Evolutionary conservation across 768 basidiomycete genomes (phyloP), one percentile per base, ranked within the genome.

Genomic region (Trametes villosa): DNA sequence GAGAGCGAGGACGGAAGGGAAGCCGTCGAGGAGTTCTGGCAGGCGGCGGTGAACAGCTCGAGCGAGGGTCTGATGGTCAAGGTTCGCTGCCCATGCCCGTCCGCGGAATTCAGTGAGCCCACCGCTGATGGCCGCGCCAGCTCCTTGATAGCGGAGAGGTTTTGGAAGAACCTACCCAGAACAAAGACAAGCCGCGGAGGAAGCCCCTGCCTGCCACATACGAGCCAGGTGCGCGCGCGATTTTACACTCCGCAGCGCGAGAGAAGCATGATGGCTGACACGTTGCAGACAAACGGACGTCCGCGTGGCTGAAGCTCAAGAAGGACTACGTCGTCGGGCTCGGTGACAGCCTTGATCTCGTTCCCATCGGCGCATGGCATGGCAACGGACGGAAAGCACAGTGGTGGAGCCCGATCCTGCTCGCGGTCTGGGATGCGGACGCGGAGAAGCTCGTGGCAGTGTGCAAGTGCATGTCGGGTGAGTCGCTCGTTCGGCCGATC

Each of bases 11-110:
- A 79, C 42, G 89, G 86, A 15, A 79, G 81, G 56, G 81, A 81
- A n/a, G 79, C 72, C 13, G 79, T 96, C 8, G 82, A 90, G 71
- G 81, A 77, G 6, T 96, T 96, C 72, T 92, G 93, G 84, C 75
- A 84, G 68, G 79, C 79, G 59, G 88, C 91, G 3, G 81, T 94
- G 24, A 84, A 86, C 69, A 87, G 87, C 69, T 86, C 86, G 55
- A 91, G 89, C 57, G 95, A 97, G 73, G 95, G 95, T n/a, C 77
- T 96, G 63, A 96, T 97, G 94, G 82, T 96, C 68, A 97, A 97
- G 75, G 89, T 87, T 42, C 27, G 78, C 15, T 18, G 29, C 30
- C 34, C 42, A 31, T 65, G 29, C 27, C 44, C 49, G 38, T 36
- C 34, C 29, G 31, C 46, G 18, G 34, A 41, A 57, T 42, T 29